Evolutionary conservation across 768 basidiomycete genomes (phyloP).

Genomic region (Suillus discolor): DNA sequence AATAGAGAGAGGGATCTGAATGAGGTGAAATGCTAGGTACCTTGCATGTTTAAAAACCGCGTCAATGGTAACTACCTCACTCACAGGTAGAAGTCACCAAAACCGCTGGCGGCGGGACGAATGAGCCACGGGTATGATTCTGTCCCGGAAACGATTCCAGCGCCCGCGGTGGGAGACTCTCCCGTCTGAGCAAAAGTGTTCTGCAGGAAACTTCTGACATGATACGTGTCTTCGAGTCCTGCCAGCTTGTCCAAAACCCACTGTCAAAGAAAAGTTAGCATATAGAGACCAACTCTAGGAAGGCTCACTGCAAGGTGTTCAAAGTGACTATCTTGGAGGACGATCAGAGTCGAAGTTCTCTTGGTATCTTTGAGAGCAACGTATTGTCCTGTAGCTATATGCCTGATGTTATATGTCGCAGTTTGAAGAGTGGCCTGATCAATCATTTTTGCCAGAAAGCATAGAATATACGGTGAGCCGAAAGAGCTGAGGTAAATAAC

Average conservation of each 20-base stretch:
- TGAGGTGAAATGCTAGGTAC: not conserved
- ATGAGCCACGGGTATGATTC: constrained; percentile 7
- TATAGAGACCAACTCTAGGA: not conserved
- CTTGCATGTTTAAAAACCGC: not conserved
- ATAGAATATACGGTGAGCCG: not conserved
- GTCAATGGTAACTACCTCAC: not conserved
- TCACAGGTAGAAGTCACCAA: constrained; percentile 4
- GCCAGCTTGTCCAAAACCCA: constrained; percentile 3
- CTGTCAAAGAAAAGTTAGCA: not conserved
- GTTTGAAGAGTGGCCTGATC: constrained; percentile 1
- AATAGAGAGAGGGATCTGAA: constrained; percentile 2
- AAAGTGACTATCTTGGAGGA: constrained; percentile 1
- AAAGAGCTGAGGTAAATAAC: not conserved
- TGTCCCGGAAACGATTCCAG: not conserved
- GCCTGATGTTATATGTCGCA: constrained; percentile 3
- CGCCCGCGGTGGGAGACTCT: not conserved
- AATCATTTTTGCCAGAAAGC: not conserved
- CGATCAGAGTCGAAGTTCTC: not conserved
- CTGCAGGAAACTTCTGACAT: constrained; percentile 3
- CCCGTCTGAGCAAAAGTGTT: constrained; percentile 2
- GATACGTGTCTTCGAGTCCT: not conserved
- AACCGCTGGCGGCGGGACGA: constrained; percentile 5
- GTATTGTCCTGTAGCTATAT: constrained; percentile 4
- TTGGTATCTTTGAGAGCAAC: constrained; percentile 3
- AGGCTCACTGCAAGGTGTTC: constrained; percentile 5